Percentiles rank a stretch among this genome's conserved stretches.
Conservation (phyloP, 2,329 filamentous ascomycete genomes). For the Fusarium coffeatum region DNA sequence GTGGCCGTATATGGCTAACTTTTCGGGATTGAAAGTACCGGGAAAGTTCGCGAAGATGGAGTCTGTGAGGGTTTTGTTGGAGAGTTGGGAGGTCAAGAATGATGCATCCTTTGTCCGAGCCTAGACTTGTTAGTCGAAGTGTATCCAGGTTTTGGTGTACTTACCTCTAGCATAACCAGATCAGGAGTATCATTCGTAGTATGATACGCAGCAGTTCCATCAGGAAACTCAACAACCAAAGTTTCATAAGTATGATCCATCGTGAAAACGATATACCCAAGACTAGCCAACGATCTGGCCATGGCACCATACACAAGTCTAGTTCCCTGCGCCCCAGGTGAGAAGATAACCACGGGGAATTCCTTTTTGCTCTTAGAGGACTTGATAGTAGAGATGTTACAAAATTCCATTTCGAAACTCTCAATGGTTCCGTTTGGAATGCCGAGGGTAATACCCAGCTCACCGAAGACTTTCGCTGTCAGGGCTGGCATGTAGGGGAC, state of each 20-base stretch:
- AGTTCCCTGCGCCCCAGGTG: conserved; percentile 56
- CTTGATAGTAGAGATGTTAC: conserved; percentile 17
- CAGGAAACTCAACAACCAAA: conserved; percentile 57
- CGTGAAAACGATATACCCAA: conserved; percentile 58
- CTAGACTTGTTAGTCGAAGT: neutral
- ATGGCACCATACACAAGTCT: conserved; percentile 57
- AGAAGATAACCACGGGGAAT: conserved; percentile 50
- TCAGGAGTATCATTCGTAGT: neutral
- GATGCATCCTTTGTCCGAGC: conserved; percentile 16
- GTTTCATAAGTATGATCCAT: conserved; percentile 62
- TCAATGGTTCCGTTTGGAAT: neutral
- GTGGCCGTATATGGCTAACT: conserved; percentile 19
- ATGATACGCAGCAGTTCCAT: conserved; percentile 48
- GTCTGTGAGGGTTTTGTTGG: conserved; percentile 29
- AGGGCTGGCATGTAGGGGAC: neutral
- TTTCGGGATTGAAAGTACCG: conserved; percentile 4
- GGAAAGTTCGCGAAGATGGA: conserved; percentile 18
- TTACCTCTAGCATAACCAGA: conserved; percentile 10
- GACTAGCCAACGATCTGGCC: conserved; percentile 57
- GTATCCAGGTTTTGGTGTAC: neutral
- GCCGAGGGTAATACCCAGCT: neutral
- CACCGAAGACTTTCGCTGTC: neutral
- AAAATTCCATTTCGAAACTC: conserved; percentile 19
- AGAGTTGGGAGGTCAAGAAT: conserved; percentile 35
- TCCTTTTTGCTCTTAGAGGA: neutral